phyloP scores from a whole-genome alignment of 2,329 filamentous ascomycete genomes.

The Colletotrichum phormii region DNA sequence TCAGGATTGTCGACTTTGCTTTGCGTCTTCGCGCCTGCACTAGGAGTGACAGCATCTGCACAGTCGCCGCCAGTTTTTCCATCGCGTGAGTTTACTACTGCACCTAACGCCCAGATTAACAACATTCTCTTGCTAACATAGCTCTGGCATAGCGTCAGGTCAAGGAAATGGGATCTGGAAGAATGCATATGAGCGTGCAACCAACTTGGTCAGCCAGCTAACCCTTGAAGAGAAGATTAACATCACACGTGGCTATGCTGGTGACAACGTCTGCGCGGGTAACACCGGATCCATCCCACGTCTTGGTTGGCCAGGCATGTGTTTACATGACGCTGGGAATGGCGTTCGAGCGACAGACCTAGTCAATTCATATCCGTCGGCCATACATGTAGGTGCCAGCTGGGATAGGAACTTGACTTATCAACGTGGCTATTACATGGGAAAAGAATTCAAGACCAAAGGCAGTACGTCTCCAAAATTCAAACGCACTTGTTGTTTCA shows the following conservation, averaged over 20 bases:
- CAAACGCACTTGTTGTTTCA: accelerated
- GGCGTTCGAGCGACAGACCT: conserved; percentile 60
- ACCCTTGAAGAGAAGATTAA: conserved; percentile 74
- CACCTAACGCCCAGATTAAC: not conserved
- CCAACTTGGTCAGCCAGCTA: conserved; percentile 68
- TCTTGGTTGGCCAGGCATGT: conserved; percentile 59
- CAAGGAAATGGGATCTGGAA: conserved; percentile 56
- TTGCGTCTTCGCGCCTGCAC: not conserved
- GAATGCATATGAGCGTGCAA: conserved; percentile 68
- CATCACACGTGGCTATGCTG: conserved; percentile 49
- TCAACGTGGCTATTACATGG: conserved; percentile 47
- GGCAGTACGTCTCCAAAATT: conserved; percentile 44
- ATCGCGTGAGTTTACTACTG: conserved; percentile 5
- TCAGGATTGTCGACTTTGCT: too few species aligned
- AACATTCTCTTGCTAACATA: conserved; percentile 4
- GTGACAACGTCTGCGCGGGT: conserved; percentile 57
- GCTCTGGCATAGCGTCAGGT: not conserved
- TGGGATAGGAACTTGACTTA: conserved; percentile 69
- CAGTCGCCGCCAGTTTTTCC: conserved; percentile 11
- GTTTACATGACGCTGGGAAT: conserved; percentile 62
- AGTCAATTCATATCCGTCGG: conserved; percentile 60
- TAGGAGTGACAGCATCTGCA: conserved; percentile 1
- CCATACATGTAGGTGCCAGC: conserved; percentile 58
- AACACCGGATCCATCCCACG: conserved; percentile 60
- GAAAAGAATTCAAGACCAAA: conserved; percentile 48